Evolutionary conservation across 2,329 filamentous ascomycete species (phyloP), one percentile per base, ranked within the genome.

Genomic region (Penicillium aurantiogriseum): DNA sequence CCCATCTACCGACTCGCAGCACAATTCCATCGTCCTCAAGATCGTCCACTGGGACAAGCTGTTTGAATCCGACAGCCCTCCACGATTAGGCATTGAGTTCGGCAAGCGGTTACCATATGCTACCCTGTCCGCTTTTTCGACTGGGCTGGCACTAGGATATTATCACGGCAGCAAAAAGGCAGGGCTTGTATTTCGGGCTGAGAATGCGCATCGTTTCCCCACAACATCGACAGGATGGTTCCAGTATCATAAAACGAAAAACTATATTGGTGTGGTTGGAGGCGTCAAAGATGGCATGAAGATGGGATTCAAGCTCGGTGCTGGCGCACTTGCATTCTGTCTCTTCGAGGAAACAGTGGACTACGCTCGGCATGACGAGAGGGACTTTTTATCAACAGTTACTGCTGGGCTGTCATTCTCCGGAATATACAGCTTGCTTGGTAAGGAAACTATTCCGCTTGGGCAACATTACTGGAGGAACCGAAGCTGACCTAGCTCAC

Each of bases 181-280:
- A 0, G 88, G 89, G 51, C 81, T 96, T 57, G 88, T 89, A 39
- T 99, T 97, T 79, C 88, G 93, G 54, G 94, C 94, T 59, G 94
- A 99, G 77, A 96, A 99, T 71, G 92, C 94, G 1, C 94, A 99
- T 80, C 90, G 93, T 64, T 86, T 97, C 61, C 94, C 94, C 21
- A 87, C 85, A 4, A 88, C 88, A 1, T 87, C 90, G 27, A 85
- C 87, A 2, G 93, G 92, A 19, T 99, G 94, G 94, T 99, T 93
- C 72, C 84, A 97, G n/a, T 99, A 99, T 76, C 93, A 97, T 80
- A 97, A 97, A 77, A 91, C 87, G 72, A 97, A 97, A 76, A 97
- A 96, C 76, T 97, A 99, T 78, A 86, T 91, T 68, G 84, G 89
- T 51, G 87, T 90, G 67, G 83, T 89, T 23, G 90, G 89, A 6